These are phyloP conservation scores for Sporothrix mexicana DNA, from an alignment of 2,329 filamentous ascomycete genomes.

Conservation along the genomic window DNA sequence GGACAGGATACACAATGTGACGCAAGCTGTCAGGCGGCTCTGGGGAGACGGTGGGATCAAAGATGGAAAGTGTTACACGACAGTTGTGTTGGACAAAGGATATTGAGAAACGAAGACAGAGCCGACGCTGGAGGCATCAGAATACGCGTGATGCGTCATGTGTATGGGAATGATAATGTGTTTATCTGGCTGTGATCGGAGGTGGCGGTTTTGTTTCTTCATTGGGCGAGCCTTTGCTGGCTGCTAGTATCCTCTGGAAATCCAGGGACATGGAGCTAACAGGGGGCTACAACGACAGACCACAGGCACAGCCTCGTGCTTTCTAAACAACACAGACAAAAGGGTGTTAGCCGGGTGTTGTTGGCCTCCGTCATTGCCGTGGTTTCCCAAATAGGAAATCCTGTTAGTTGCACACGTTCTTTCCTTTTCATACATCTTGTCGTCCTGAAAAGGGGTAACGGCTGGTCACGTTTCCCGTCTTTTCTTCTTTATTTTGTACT, in stretches of 20 bases:
- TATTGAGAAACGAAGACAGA: neutral
- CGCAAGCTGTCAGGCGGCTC: conserved; percentile 17
- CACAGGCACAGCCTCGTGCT: conserved; percentile 22
- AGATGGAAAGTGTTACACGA: neutral
- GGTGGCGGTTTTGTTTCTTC: neutral
- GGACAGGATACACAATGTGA: neutral
- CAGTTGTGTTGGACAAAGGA: too few relatives aligned
- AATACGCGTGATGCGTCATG: conserved; percentile 13
- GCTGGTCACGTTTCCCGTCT: neutral
- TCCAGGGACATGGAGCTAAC: neutral
- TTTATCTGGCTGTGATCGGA: neutral
- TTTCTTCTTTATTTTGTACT: neutral
- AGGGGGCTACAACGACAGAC: neutral
- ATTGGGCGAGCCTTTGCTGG: neutral
- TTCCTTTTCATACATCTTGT: neutral
- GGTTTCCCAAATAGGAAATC: conserved; percentile 23
- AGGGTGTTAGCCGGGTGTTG: neutral
- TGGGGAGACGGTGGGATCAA: too few relatives aligned
- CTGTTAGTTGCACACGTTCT: neutral
- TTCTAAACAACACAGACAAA: neutral
- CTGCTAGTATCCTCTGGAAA: neutral
- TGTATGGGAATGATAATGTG: neutral
- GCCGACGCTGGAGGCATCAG: neutral
- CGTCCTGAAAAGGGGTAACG: neutral
- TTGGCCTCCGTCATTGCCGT: neutral